These are phyloP conservation scores for Fraxinus latifolia DNA, from an alignment of 305 asterid species.

Conservation along the genomic window DNA sequence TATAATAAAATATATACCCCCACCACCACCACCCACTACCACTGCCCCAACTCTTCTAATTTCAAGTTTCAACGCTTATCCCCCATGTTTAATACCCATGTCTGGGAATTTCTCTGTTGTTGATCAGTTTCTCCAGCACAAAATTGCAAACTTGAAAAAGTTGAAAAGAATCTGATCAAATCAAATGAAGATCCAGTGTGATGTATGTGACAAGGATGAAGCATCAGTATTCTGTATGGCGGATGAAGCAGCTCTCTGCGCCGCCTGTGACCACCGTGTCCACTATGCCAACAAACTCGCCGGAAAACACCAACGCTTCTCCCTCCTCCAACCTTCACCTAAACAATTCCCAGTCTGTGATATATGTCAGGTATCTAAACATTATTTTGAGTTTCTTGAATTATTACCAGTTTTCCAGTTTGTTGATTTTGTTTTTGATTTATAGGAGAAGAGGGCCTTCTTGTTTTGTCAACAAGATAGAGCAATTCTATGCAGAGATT, in stretches of 20 bases:
- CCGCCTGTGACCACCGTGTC: constrained; percentile 86
- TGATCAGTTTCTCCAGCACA: neutral
- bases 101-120: constrained; percentile 7
- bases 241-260: constrained; percentile 87
- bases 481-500: constrained; percentile 75
- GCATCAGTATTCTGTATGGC: constrained; percentile 69
- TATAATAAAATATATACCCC: constrained; percentile 13
- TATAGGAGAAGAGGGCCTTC: constrained; percentile 76
- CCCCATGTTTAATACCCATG: constrained; percentile 1
- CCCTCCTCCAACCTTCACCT: constrained; percentile 61
- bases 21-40: neutral
- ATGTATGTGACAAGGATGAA: constrained; percentile 65
- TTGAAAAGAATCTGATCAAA: neutral
- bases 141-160: neutral
- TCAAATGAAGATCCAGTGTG: constrained; percentile 88
- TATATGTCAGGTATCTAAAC: constrained; percentile 62
- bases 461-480: constrained; percentile 87
- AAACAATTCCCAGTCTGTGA: constrained; percentile 66
- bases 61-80: constrained; percentile 33
- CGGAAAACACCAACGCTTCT: constrained; percentile 76
- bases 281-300: constrained; percentile 98
- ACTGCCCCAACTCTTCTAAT: constrained; percentile 3
- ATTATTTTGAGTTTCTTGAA: neutral
- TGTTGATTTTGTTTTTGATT: neutral
- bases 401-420: neutral